Evolutionary conservation across 2,329 filamentous ascomycete species (phyloP).

Genomic region (Colletotrichum higginsianum): DNA sequence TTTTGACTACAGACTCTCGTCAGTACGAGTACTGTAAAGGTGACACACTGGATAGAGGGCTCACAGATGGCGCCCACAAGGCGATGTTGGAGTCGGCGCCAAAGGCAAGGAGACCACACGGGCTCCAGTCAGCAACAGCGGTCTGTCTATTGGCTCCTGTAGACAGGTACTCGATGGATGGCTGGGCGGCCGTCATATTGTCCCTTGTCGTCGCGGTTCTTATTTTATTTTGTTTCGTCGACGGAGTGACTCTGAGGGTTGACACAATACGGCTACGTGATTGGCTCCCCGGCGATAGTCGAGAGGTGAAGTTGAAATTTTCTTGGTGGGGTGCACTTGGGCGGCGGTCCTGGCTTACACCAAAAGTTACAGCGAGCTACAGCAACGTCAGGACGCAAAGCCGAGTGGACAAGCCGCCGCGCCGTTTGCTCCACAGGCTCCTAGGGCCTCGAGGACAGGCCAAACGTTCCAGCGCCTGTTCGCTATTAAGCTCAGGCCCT

Average conservation of each 20-base stretch:
- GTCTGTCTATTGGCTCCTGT: constrained; percentile 93
- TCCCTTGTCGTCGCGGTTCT: constrained; percentile 7
- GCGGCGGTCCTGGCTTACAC: constrained; percentile 36
- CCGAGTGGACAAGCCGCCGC: constrained; percentile 28
- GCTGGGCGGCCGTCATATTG: constrained; percentile 45
- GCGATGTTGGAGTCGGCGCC: constrained; percentile 92
- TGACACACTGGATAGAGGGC: not conserved
- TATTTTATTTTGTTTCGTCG: constrained; percentile 15
- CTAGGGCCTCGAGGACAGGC: not conserved
- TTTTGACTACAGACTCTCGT: constrained; percentile 26
- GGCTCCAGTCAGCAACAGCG: constrained; percentile 90
- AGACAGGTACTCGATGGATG: constrained; percentile 71
- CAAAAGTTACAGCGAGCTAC: constrained; percentile 38
- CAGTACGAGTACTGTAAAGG: not conserved
- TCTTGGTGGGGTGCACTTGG: constrained; percentile 13
- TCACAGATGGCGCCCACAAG: constrained; percentile 79
- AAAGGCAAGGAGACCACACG: constrained; percentile 82
- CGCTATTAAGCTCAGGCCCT: not conserved
- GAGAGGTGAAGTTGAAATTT: constrained; percentile 44
- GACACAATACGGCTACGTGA: constrained; percentile 51
- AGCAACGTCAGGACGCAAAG: constrained; percentile 4
- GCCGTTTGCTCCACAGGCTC: constrained; percentile 35
- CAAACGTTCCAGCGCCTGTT: constrained; percentile 13
- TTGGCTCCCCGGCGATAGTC: constrained; percentile 49
- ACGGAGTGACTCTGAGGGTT: constrained; percentile 53